Percentiles rank a stretch among this genome's conserved stretches.
These are phyloP conservation scores for Botryosphaeria dothidea DNA, from an alignment of 2,329 filamentous ascomycete species.

Conservation along the genomic window DNA sequence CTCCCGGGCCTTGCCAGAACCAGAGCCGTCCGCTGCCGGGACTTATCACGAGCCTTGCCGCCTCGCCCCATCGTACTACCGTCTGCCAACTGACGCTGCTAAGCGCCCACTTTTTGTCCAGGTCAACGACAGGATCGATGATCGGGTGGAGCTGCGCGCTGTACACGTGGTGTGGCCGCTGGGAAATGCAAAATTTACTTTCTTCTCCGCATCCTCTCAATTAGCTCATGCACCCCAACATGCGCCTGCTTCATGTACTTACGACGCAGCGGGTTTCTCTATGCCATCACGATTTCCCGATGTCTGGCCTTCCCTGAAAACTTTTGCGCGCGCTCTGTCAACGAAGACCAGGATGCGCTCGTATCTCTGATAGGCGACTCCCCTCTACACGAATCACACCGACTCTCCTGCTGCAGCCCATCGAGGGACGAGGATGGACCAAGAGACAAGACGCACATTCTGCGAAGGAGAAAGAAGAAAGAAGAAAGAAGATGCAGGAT, in stretches of 20 bases:
- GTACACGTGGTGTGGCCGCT: background rate
- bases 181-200: background rate
- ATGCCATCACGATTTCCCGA: background rate
- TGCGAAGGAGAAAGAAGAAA: too few species aligned
- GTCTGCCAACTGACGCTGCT: background rate
- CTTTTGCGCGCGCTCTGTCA: background rate
- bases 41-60: background rate
- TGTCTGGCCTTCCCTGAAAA: background rate
- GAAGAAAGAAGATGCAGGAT: background rate
- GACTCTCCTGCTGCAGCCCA: background rate
- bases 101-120: slow-evolving; percentile 6
- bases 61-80: background rate
- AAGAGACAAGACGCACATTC: background rate
- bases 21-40: background rate
- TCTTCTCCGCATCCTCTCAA: slow-evolving; percentile 7
- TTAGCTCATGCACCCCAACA: background rate
- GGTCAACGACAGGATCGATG: background rate
- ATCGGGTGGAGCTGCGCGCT: slow-evolving; percentile 2
- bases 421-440: background rate
- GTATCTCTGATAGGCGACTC: slow-evolving; percentile 9
- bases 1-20: background rate
- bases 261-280: background rate
- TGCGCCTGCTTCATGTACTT: background rate
- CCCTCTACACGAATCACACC: slow-evolving; percentile 1
- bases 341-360: background rate